These are phyloP conservation scores for Zymoseptoria pseudotritici DNA, from an alignment of 2,329 filamentous ascomycete genomes.

Conservation along the genomic window DNA sequence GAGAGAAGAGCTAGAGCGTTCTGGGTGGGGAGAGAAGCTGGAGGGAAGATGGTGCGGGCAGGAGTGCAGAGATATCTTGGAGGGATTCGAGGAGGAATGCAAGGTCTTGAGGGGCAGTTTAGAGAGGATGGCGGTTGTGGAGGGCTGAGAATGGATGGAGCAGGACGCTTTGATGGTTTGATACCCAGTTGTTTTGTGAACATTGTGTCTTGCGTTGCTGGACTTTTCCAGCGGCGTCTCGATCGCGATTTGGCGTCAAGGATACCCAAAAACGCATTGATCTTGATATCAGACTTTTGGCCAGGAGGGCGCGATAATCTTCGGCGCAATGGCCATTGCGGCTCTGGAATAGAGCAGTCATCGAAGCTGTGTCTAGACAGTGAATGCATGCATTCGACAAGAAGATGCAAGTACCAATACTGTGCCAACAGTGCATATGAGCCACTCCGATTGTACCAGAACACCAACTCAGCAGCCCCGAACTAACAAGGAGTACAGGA, in stretches of 20 bases:
- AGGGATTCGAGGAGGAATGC: constrained; percentile 87
- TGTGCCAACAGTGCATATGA: neutral
- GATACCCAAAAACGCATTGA: neutral
- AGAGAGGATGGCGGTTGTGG: constrained; percentile 3
- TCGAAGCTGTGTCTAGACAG: neutral
- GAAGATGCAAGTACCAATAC: neutral
- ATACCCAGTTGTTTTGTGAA: neutral
- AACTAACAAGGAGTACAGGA: no score
- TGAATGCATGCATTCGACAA: neutral
- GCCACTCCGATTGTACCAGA: neutral
- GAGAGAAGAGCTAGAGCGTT: constrained; percentile 69
- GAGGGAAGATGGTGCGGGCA: constrained; percentile 70
- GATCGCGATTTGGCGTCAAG: neutral
- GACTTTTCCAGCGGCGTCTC: neutral
- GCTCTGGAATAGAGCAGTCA: neutral
- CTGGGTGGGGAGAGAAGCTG: constrained; percentile 73
- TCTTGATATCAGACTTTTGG: neutral
- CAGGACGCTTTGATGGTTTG: neutral
- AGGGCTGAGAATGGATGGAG: neutral
- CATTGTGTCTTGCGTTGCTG: neutral
- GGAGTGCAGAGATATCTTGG: constrained; percentile 80
- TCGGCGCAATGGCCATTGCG: neutral
- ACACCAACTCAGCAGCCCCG: no score
- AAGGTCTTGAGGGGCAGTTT: constrained; percentile 60
- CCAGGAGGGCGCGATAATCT: neutral